phyloP scores from a whole-genome alignment of 345 rosid species.

The Citrus sinensis region DNA sequence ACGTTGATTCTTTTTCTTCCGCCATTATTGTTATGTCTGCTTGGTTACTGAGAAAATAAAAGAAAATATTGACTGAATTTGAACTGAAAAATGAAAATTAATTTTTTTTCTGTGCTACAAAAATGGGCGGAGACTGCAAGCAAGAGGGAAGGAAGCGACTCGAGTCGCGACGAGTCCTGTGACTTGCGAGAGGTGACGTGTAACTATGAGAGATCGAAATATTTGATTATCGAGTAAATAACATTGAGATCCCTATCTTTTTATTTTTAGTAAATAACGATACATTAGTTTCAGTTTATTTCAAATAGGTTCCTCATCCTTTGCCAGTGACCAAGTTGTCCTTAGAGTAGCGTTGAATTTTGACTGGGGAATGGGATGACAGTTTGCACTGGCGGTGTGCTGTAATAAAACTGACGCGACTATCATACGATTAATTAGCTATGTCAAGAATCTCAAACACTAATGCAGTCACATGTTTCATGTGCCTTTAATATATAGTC shows the following conservation, averaged over 20 bases:
- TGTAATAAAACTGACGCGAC: background rate
- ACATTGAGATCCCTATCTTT: background rate
- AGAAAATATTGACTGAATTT: background rate
- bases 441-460: no score
- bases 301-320: background rate
- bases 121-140: background rate
- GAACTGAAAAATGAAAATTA: background rate
- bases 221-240: background rate
- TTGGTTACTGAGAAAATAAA: background rate
- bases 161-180: background rate
- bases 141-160: background rate
- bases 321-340: no score
- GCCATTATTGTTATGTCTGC: constrained; percentile 30
- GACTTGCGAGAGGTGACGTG: background rate
- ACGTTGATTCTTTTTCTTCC: constrained; percentile 58
- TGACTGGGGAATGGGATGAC: no score
- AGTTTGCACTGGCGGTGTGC: background rate
- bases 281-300: background rate
- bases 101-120: background rate
- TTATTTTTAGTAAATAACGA: background rate
- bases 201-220: background rate
- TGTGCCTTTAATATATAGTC: no score
- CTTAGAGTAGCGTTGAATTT: background rate
- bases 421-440: no score
- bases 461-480: no score